A percentile compares a stretch with the other conserved stretches of the same genome.
Evolutionary conservation across 2,329 filamentous ascomycete genomes (phyloP).

Genomic region (Coniochaeta sp.): DNA sequence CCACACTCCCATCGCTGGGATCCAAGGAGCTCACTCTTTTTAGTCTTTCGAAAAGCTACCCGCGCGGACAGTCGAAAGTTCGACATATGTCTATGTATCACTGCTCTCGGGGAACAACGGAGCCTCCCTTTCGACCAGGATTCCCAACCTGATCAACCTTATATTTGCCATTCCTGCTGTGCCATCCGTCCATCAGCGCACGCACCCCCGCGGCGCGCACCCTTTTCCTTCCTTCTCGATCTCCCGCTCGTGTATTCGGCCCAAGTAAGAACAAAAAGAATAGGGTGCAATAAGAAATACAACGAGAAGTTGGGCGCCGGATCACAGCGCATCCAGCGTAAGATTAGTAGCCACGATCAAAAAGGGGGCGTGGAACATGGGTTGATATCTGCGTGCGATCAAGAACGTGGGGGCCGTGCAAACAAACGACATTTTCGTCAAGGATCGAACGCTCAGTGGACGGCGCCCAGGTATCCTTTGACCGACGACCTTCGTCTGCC

Average conservation of each 20-base stretch:
- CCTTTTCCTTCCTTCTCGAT: neutral
- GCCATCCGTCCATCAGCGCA: neutral
- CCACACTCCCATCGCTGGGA: slow-evolving; percentile 6
- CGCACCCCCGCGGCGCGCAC: neutral
- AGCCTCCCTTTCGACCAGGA: neutral
- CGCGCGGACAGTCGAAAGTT: neutral
- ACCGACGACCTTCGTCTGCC: neutral
- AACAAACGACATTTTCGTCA: too few species aligned
- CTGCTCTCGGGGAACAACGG: neutral
- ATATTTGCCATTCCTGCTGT: neutral
- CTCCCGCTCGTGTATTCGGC: neutral
- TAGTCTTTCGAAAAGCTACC: neutral
- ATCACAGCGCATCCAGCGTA: neutral
- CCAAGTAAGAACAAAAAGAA: neutral
- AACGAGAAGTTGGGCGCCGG: neutral
- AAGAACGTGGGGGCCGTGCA: neutral
- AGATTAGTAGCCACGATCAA: neutral
- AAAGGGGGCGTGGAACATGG: neutral
- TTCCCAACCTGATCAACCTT: neutral
- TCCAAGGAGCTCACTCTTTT: slow-evolving; percentile 1
- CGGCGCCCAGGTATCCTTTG: neutral
- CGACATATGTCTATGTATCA: neutral
- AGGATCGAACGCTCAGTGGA: neutral
- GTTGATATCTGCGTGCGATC: neutral
- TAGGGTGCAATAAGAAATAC: neutral